Evolutionary conservation across 192 early-diverging fungal genomes (phyloP), one percentile per base, ranked within the genome.

Genomic region (Allomyces macrogynus): DNA sequence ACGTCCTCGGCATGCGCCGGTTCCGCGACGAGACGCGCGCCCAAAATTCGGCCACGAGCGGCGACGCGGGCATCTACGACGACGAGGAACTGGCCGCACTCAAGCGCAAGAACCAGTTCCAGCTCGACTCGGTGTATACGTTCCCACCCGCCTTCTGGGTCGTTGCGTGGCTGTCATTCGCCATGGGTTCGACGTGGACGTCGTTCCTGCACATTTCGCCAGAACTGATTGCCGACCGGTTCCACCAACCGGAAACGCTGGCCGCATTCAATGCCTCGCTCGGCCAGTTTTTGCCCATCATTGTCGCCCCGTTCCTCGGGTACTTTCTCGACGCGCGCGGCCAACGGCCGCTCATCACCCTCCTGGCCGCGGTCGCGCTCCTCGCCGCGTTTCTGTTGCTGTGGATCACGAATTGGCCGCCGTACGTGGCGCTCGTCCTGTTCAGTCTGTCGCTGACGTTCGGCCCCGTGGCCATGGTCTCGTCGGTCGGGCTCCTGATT

Each of bases 221-320:
- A 64, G 85, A 89, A 71, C 80, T 88, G 42, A 75, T 89, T 9
- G 87, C 87, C 67, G 74, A 85, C 63, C 81, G 84, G 10, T 89
- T 85, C 65, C 77, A 73, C 22, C 72, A 75, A 16, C 70, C 72
- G n/a, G 84, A 89, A 63, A 63, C 73, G 5, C 60, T 77, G 10
- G 86, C 86, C 4, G 84, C 84, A 11, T 82, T 79, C 72, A 76
- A 77, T 10, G 85, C 86, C 9, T 84, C 83, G 32, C 70, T 86
- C 42, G 82, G 81, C 24, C 80, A 86, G 72, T 73, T 86, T 16
- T 71, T 86, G 65, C 87, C 87, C 22, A 76, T 87, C 10, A 69
- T 85, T 40, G 61, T 85, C 64, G 84, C 85, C 64, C 87, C 87
- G 3, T 81, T 87, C 67, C 69, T 89, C 23, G 87, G 87, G 10